Evolutionary conservation across 352 stramenopile species (phyloP), one percentile per base, ranked within the genome.

Genomic region (Lagenidium giganteum): DNA sequence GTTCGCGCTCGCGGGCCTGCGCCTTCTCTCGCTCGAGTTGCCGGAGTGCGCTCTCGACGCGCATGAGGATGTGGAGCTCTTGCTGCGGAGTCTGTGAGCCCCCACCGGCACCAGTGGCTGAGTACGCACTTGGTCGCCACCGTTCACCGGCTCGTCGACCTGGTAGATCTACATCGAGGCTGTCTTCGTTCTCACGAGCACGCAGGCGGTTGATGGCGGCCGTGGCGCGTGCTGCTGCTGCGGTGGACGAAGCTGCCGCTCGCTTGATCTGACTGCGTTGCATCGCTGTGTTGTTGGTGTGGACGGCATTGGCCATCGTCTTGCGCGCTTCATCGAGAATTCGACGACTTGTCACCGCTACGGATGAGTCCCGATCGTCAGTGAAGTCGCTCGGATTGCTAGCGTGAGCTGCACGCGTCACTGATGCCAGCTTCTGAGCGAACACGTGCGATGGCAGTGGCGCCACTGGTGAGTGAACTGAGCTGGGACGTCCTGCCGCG

Each of bases 1-100:
- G 47, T 29, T 91, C 78, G 2, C 73, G 70, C 22, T 71, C 47
- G 41, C 71, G 67, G 12, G 61, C 55, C 22, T 61, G 46, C 1
- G 64, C 71, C 31, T 91, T 91, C 26, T 91, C 78, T 0, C 67
- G 52, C 29, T 91, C 79, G 23, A 91, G 60, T 14, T 83, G 67
- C 14, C 78, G 76, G n/a, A 91, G 52, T 17, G 76, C 74, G 12
- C 57, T 42, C 41, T 91, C 79, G 7, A 89, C 76, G 37, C 79
- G 76, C 42, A 75, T 54, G 20, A 92, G 57, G 40, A 92, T 89
- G 46, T 72, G 63, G 9, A 89, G 57, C 44, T 78, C 67, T 65
- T 64, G 25, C 25, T 47, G 59, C 47, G 58, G n/a, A n/a, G n/a
- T n/a, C n/a, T n/a, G n/a, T n/a, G n/a, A 22, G 54, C 65, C 17